These are phyloP conservation scores for Nakazawaea pomicola DNA, from an alignment of 805 yeast species.

Conservation along the genomic window DNA sequence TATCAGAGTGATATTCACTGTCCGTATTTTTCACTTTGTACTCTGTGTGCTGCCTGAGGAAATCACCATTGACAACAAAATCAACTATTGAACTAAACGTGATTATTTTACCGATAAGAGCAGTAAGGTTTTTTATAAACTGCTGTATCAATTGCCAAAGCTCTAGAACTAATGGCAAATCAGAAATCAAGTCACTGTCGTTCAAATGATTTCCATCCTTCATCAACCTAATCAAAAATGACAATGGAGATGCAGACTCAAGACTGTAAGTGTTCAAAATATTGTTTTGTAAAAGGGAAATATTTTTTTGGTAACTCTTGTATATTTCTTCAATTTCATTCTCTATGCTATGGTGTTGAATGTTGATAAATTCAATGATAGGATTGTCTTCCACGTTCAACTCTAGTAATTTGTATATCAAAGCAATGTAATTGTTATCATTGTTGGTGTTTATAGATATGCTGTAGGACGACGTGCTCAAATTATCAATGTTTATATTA, in stretches of 20 bases:
- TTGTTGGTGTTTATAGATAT: constrained; percentile 10
- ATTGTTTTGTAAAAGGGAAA: constrained; percentile 32
- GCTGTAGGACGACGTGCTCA: constrained; percentile 11
- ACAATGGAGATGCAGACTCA: constrained; percentile 6
- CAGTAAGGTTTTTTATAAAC: constrained; percentile 34
- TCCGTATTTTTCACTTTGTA: constrained; percentile 21
- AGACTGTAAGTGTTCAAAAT: constrained; percentile 17
- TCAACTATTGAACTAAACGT: constrained; percentile 52
- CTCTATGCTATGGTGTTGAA: constrained; percentile 39
- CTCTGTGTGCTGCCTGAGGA: constrained; percentile 26
- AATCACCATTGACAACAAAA: constrained; percentile 45
- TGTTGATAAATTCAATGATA: constrained; percentile 53
- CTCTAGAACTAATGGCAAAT: constrained; percentile 51
- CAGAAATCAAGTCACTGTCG: constrained; percentile 21
- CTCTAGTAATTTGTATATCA: constrained; percentile 53
- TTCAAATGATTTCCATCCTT: constrained; percentile 10
- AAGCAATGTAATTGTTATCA: constrained; percentile 29
- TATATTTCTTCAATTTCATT: constrained; percentile 35
- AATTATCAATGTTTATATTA: constrained; percentile 24
- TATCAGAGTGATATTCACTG: constrained; percentile 16
- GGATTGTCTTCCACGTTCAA: constrained; percentile 64
- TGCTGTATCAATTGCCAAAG: constrained; percentile 51
- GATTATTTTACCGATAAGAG: constrained; percentile 33
- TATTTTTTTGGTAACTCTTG: constrained; percentile 33
- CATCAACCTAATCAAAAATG: constrained; percentile 8